Evolutionary conservation across 116 monocot species (phyloP).

Genomic region (Zostera marina): DNA sequence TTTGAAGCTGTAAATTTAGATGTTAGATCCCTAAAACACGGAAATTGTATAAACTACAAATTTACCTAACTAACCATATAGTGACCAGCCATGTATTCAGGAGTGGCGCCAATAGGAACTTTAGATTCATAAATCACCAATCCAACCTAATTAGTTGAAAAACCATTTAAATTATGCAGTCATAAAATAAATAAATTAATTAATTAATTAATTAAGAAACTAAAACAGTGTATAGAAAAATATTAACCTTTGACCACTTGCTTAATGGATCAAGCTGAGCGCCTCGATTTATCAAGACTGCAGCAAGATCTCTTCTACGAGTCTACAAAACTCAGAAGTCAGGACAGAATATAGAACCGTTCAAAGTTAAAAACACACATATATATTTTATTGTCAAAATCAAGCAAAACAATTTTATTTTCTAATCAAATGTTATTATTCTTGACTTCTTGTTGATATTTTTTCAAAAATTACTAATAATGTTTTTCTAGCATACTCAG

Average conservation of each 20-base stretch:
- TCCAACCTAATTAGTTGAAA: conserved; percentile 40
- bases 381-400: too few relatives aligned
- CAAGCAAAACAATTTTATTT: too few relatives aligned
- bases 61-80: conserved; percentile 44
- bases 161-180: neutral
- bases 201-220: neutral
- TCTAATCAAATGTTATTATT: too few relatives aligned
- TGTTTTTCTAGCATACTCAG: too few relatives aligned
- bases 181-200: neutral
- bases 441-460: too few relatives aligned
- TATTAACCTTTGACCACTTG: conserved; percentile 87
- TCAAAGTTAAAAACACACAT: too few relatives aligned
- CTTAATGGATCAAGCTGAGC: conserved; percentile 74
- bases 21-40: too few relatives aligned
- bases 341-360: neutral
- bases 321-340: conserved; percentile 31
- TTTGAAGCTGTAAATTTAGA: conserved; percentile 49
- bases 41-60: neutral
- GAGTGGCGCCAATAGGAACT: conserved; percentile 74
- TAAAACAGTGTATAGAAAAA: neutral
- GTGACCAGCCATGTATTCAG: conserved; percentile 87
- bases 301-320: conserved; percentile 72
- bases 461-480: too few relatives aligned
- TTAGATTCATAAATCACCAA: conserved; percentile 79
- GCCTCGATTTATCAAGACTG: conserved; percentile 69